Evolutionary conservation across 768 basidiomycete genomes (phyloP), one percentile per base, ranked within the genome.

Genomic region (Exsudoporus frostii): DNA sequence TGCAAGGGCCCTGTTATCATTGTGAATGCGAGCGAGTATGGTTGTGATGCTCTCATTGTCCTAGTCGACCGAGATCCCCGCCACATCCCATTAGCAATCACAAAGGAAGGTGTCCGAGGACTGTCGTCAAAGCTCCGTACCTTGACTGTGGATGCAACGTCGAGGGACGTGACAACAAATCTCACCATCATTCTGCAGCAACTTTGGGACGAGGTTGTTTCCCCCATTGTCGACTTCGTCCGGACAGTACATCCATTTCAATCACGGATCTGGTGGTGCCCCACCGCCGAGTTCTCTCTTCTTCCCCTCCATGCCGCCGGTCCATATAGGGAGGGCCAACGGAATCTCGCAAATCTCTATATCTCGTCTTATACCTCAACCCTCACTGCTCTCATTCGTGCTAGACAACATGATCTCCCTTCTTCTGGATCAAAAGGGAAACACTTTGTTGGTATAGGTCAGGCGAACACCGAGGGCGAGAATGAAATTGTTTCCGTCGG

Each of bases 331-430:
- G 24, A 22, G 6, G 39, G 22, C 6, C 39, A 22, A 25, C 29
- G 24, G 7, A 45, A 32, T 48, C 45, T 59, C 50, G 45, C 56
- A 37, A 51, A 39, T 11, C 29, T 51, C 4, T 58, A 59, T 19
- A 43, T 55, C 30, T 58, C 61, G 11, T 62, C 61, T n/a, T 58
- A 62, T 13, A 62, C 60, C 2, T 49, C 60, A 0, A 59, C 50
- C 1, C 17, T 62, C n/a, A 42, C 38, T 2, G 46, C 60, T 4
- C 61, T 62, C 25, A 44, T 56, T 32, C 42, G 34, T 25, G 48
- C 56, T 4, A 20, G 48, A 19, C 25, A 19, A 3, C 17, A 4
- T 10, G 15, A 9, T 17, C 10, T 17, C 9, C 9, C 39, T 1
- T 14, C 5, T 38, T 25, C 20, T 2, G 29, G 5, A 7, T 17